Percentiles rank a stretch among this genome's conserved stretches.
These are phyloP conservation scores for Alternaria angustiovoidea DNA, from an alignment of 2,329 filamentous ascomycete species.

Conservation along the genomic window DNA sequence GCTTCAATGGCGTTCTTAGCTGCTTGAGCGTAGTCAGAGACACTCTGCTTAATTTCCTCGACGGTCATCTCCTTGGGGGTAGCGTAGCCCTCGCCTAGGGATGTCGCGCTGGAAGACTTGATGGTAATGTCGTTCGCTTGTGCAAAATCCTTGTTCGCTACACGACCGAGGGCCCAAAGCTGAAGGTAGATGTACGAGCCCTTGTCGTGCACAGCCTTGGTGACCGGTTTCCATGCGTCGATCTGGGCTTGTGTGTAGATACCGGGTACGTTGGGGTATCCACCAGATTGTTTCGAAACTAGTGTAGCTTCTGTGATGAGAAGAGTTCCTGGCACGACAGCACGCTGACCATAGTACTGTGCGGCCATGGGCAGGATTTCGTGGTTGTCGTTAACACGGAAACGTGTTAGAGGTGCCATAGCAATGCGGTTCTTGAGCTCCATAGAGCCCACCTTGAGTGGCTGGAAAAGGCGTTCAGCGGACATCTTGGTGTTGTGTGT, in stretches of 20 bases:
- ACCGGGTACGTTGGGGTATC: constrained; percentile 63
- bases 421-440: constrained; percentile 46
- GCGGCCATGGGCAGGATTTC: constrained; percentile 53
- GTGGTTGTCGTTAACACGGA: constrained; percentile 58
- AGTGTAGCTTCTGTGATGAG: constrained; percentile 67
- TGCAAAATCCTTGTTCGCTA: constrained; percentile 53
- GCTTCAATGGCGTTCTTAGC: constrained; percentile 59
- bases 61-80: constrained; percentile 50
- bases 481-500: constrained; percentile 29
- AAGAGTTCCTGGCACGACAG: constrained; percentile 62
- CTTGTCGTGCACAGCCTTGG: constrained; percentile 69
- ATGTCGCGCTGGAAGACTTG: constrained; percentile 44
- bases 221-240: constrained; percentile 67
- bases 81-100: constrained; percentile 54
- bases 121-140: constrained; percentile 47
- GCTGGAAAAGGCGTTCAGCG: constrained; percentile 43
- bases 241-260: constrained; percentile 61
- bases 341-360: constrained; percentile 65
- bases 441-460: constrained; percentile 46
- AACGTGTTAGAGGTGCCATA: constrained; percentile 51
- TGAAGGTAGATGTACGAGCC: constrained; percentile 69
- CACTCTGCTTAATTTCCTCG: constrained; percentile 50
- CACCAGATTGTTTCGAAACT: constrained; percentile 58
- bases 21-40: constrained; percentile 52
- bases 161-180: constrained; percentile 68